A percentile compares a stretch with the other conserved stretches of the same genome.
These are phyloP conservation scores for Lepidium africanum DNA, from an alignment of 345 rosid genomes.

Conservation along the genomic window DNA sequence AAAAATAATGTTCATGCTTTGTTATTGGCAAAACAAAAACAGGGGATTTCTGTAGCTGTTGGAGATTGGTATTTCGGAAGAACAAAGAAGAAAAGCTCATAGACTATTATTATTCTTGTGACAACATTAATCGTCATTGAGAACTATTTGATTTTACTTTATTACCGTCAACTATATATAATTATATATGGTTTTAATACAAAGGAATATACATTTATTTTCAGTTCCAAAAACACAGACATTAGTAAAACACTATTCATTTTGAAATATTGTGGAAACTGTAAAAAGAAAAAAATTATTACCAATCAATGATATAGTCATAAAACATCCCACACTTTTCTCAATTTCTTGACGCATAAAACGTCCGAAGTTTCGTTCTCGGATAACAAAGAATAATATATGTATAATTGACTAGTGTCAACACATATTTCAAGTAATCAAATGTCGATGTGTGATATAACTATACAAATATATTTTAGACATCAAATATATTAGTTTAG, in stretches of 20 bases:
- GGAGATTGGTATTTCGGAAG: constrained; percentile 90
- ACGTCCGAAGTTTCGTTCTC: background rate
- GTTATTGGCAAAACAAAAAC: constrained; percentile 18
- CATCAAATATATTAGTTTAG: background rate
- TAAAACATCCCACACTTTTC: background rate
- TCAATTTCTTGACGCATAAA: background rate
- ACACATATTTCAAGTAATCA: background rate
- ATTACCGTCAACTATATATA: no score
- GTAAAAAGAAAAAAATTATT: background rate
- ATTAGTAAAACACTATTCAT: no score
- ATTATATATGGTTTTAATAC: no score
- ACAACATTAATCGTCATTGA: no score
- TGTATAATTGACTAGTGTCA: background rate
- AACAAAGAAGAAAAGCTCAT: constrained; percentile 33
- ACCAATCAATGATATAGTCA: background rate
- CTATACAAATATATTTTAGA: background rate
- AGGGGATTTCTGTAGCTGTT: constrained; percentile 73
- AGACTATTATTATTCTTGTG: no score
- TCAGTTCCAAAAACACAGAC: no score
- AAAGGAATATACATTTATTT: no score
- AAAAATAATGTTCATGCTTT: no score
- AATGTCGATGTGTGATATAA: background rate
- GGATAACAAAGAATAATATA: background rate
- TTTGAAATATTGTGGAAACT: background rate
- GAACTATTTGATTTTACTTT: no score